Evolutionary conservation across 1,284 basidiomycete genomes (phyloP).

Genomic region (Cutaneotrichosporon cavernicola): DNA sequence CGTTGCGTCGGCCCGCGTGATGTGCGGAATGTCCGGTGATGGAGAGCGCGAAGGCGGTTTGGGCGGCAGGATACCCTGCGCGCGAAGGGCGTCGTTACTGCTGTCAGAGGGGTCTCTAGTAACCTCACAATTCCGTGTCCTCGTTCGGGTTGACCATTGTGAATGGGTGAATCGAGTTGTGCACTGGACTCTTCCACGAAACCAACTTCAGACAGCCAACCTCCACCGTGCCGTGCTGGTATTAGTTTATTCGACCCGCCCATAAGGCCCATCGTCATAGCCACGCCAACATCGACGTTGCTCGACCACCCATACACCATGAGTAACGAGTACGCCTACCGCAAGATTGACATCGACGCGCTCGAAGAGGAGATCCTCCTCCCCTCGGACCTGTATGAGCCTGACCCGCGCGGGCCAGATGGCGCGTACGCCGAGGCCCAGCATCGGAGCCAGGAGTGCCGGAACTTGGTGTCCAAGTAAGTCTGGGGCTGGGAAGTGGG

Average conservation of each 20-base stretch:
- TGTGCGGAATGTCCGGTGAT: constrained; percentile 62
- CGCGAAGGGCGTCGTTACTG: constrained; percentile 88
- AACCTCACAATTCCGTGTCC: constrained; percentile 88
- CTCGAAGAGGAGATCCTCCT: constrained; percentile 83
- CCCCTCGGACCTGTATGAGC: constrained; percentile 80
- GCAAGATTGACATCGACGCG: constrained; percentile 88
- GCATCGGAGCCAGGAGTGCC: constrained; percentile 69
- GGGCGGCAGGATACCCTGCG: constrained; percentile 83
- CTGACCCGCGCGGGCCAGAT: constrained; percentile 75
- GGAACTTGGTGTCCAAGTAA: constrained; percentile 71
- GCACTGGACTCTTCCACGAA: background rate
- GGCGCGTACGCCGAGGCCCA: constrained; percentile 74
- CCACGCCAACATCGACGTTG: constrained; percentile 11
- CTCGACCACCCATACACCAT: constrained; percentile 53
- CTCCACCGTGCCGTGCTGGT: too few species aligned
- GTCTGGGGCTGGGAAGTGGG: constrained; percentile 34
- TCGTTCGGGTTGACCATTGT: constrained; percentile 67
- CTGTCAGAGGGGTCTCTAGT: constrained; percentile 4
- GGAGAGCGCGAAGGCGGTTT: constrained; percentile 63
- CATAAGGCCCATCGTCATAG: constrained; percentile 12
- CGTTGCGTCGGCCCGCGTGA: constrained; percentile 54
- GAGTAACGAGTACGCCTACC: constrained; percentile 66
- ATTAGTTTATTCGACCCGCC: constrained; percentile 1
- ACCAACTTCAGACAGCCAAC: background rate
- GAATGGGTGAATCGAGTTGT: constrained; percentile 50